phyloP scores from a whole-genome alignment of 1,139 yeast genomes.

The Blastobotrys petasosporus region DNA sequence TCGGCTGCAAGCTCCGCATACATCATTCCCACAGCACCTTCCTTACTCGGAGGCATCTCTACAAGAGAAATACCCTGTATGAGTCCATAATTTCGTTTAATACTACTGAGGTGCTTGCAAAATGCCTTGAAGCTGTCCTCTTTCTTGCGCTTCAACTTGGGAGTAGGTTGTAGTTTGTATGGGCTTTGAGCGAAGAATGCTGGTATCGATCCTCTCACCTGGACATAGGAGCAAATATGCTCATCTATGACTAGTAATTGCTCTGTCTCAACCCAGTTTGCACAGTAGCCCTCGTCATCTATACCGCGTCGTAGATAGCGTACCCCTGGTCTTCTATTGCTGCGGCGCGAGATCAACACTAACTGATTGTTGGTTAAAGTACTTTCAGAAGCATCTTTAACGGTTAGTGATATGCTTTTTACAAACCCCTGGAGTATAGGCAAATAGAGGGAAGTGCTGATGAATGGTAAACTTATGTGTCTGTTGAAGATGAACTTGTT shows the following conservation, averaged over 20 bases:
- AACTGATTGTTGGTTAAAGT: conserved; percentile 10
- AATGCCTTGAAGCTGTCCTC: conserved; percentile 30
- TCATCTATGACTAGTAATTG: conserved; percentile 26
- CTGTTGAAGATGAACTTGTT: conserved; percentile 33
- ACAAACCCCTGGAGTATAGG: conserved; percentile 38
- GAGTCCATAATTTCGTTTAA: conserved; percentile 26
- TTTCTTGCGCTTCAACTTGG: conserved; percentile 30
- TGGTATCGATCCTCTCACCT: conserved; percentile 44
- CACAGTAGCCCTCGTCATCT: conserved; percentile 41
- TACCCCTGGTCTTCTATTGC: conserved; percentile 41
- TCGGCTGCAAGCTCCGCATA: conserved; percentile 29
- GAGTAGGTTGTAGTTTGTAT: conserved; percentile 42
- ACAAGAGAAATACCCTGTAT: conserved; percentile 36
- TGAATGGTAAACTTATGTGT: conserved; percentile 24
- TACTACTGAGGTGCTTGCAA: conserved; percentile 30
- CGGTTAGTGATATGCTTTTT: conserved; percentile 20
- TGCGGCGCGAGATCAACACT: conserved; percentile 35
- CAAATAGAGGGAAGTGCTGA: conserved; percentile 22
- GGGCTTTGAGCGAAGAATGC: conserved; percentile 49
- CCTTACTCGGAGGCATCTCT: conserved; percentile 34
- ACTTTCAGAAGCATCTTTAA: background rate
- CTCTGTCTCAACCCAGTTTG: conserved; percentile 44
- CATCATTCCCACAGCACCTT: conserved; percentile 33
- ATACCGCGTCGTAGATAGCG: conserved; percentile 43
- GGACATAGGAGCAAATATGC: conserved; percentile 16